Conservation (phyloP, 768 basidiomycete species). For the Xerocomellus dryophilus region DNA sequence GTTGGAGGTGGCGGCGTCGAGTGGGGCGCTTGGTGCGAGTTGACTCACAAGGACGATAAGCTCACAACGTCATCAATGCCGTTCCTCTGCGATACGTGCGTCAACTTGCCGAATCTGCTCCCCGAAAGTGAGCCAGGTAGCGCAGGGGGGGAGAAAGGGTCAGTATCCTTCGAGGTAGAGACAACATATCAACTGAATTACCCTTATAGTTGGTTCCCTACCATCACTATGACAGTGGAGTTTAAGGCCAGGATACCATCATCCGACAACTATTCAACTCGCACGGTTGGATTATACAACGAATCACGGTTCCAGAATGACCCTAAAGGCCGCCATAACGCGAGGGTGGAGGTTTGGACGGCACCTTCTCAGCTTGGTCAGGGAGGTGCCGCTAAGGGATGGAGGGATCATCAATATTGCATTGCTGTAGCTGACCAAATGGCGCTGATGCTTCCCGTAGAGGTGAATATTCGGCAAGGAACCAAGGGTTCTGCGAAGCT, state of each 20-base stretch:
- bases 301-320: constrained; percentile 49
- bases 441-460: constrained; percentile 44
- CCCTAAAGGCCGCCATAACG: constrained; percentile 56
- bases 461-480: constrained; percentile 26
- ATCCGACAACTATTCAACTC: constrained; percentile 39
- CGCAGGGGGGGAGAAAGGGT: constrained; percentile 9
- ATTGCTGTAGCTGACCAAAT: constrained; percentile 61
- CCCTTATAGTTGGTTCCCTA: constrained; percentile 55
- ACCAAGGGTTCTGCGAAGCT: constrained; percentile 20
- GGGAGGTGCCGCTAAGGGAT: constrained; percentile 40
- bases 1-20: constrained; percentile 54
- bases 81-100: constrained; percentile 56
- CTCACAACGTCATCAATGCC: constrained; percentile 49
- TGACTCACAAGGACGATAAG: constrained; percentile 45
- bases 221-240: constrained; percentile 57
- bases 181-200: background rate
- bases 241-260: constrained; percentile 62
- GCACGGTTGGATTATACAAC: constrained; percentile 58
- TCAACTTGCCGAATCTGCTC: constrained; percentile 45
- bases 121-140: constrained; percentile 45
- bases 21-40: constrained; percentile 53
- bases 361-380: constrained; percentile 55
- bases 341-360: constrained; percentile 62
- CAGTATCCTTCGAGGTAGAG: background rate
- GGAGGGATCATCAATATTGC: constrained; percentile 65